phyloP scores from a whole-genome alignment of 2,329 filamentous ascomycete genomes.

The Ophiosphaerella korrae region DNA sequence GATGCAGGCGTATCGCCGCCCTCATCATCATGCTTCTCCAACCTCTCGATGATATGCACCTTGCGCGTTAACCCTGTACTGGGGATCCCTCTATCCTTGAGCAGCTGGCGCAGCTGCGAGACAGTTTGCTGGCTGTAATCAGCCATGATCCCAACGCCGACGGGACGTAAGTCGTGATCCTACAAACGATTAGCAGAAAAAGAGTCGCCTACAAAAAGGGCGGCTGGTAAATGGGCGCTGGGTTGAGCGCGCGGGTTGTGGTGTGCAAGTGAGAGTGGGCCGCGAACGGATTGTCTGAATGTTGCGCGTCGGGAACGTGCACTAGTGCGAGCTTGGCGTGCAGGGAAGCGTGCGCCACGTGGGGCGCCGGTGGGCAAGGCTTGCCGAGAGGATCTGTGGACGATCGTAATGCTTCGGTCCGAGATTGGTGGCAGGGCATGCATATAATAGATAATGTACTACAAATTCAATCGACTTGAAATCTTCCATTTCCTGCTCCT shows the following conservation, averaged over 20 bases:
- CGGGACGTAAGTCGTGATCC: neutral
- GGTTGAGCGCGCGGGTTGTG: no score
- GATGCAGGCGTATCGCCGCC: conserved; percentile 13
- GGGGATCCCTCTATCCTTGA: conserved; percentile 55
- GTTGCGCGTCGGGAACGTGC: conserved; percentile 11
- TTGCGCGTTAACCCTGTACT: conserved; percentile 54
- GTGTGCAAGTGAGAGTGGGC: neutral
- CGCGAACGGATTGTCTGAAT: conserved; percentile 14
- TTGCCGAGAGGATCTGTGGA: neutral
- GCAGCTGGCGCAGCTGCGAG: conserved; percentile 51
- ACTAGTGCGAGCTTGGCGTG: neutral
- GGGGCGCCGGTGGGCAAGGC: neutral
- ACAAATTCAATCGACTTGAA: no score
- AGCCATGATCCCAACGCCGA: conserved; percentile 26
- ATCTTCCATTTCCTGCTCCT: no score
- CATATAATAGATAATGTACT: no score
- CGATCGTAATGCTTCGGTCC: no score
- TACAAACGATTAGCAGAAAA: neutral
- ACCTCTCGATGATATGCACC: conserved; percentile 54
- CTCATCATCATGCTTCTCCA: conserved; percentile 41
- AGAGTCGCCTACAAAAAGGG: conserved; percentile 1
- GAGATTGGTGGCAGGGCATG: no score
- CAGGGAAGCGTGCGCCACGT: neutral
- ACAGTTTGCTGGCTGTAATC: conserved; percentile 56
- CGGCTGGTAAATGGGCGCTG: no score